Evolutionary conservation across 2,329 filamentous ascomycete species (phyloP), one percentile per base, ranked within the genome.

Genomic region (Magnaporthiopsis rhizophila): DNA sequence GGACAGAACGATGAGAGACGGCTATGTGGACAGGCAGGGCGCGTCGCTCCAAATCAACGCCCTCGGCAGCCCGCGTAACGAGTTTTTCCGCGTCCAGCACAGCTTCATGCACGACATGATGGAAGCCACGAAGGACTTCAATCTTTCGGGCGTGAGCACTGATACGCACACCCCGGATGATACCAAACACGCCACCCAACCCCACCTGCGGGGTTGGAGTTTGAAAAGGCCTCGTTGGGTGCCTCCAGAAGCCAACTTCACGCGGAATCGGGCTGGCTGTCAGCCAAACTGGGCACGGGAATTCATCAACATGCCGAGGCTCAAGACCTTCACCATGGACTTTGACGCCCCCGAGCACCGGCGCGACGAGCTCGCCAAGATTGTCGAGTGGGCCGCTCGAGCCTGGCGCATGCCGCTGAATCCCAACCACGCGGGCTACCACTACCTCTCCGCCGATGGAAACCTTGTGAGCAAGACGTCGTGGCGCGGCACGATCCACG

Each of bases 271-370:
- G 30, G 1, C 30, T 30, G 30, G 30, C 30, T 30, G 30, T 5
- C 30, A 30, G 30, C 30, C 30, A 7, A 30, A 30, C 30, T 30
- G 30, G 30, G 30, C 30, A 3, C 62, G 62, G 12, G 62, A 63
- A 12, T 45, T 63, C 24, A 15, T 63, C 53, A 58, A 58, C 53
- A 58, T 63, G 62, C 53, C 53, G n/a, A 38, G 38, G 30, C 56
- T 63, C 15, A 56, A 63, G n/a, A 63, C 62, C 62, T 58, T 63
- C 61, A 58, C 50, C 53, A 62, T 62, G 61, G 61, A 62, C 21
- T 62, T 62, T 36, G 61, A 62, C 30, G 24, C 61, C 21, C 57
- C 28, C 15, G 24, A 62, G 30, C 38, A 58, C 24, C 36, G 34
- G 53, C 61, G 28, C 15, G 53, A 38, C 9, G 21, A 58, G 53